Conservation (phyloP, 257 asterid species). For the Solanum paucissectum region DNA sequence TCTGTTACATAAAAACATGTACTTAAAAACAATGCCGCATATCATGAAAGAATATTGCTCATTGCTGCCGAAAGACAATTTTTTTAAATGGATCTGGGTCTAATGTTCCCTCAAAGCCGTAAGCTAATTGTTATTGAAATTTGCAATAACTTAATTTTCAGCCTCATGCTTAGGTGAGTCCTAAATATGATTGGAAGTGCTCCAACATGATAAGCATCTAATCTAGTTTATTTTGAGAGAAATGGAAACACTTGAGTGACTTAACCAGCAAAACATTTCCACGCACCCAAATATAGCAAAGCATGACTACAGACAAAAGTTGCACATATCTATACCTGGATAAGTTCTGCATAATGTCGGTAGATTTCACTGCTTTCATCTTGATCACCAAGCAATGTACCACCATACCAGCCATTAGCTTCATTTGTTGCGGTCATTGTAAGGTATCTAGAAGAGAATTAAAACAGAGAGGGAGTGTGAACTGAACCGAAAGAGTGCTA, state of each 20-base stretch:
- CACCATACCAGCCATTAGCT: slow-evolving; percentile 96
- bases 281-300: neutral
- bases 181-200: neutral
- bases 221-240: neutral
- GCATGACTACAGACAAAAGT: neutral
- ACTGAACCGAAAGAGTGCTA: neutral
- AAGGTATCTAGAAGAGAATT: slow-evolving; percentile 41
- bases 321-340: slow-evolving; percentile 44
- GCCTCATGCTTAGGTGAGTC: neutral
- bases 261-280: neutral
- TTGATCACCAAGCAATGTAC: slow-evolving; percentile 83
- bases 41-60: neutral
- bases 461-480: neutral
- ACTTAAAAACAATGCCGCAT: neutral
- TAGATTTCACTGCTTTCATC: slow-evolving; percentile 75
- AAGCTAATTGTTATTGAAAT: neutral
- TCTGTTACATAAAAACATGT: neutral
- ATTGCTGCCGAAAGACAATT: neutral
- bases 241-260: neutral
- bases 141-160: neutral
- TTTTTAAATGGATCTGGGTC: neutral
- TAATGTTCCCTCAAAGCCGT: neutral
- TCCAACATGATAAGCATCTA: neutral
- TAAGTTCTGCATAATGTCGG: slow-evolving; percentile 85
- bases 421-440: slow-evolving; percentile 77